Conservation (phyloP, 768 basidiomycete species). For the Kwoniella sp. region DNA sequence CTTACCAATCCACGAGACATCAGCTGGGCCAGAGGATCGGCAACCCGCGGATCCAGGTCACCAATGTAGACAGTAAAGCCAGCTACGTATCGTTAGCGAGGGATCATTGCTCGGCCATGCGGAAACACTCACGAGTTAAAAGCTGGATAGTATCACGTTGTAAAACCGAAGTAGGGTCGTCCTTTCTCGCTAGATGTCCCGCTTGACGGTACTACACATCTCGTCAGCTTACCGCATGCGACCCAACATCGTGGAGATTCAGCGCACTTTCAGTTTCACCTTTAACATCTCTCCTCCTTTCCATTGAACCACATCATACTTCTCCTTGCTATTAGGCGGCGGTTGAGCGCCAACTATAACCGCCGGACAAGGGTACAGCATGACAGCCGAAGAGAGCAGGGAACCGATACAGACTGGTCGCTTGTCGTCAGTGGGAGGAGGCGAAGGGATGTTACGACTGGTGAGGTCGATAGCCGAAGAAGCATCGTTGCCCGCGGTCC, state of each 20-base stretch:
- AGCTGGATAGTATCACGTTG: conserved; percentile 38
- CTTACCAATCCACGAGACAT: conserved; percentile 50
- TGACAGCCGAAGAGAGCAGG: conserved; percentile 32
- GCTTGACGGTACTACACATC: conserved; percentile 27
- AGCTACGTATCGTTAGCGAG: conserved; percentile 18
- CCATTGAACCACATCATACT: conserved; percentile 32
- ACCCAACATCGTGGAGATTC: neutral
- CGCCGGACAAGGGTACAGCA: conserved; percentile 45
- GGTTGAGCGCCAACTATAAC: conserved; percentile 35
- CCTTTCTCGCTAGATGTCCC: conserved; percentile 22
- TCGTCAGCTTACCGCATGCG: conserved; percentile 14
- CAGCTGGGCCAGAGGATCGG: conserved; percentile 27
- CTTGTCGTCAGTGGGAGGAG: conserved; percentile 25
- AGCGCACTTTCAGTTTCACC: conserved; percentile 51
- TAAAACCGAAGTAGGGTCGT: conserved; percentile 16
- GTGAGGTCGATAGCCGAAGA: conserved; percentile 28
- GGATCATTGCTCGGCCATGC: neutral
- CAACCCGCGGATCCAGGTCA: conserved; percentile 43
- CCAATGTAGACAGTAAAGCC: conserved; percentile 43
- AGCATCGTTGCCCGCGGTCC: conserved; percentile 4
- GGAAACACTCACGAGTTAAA: conserved; percentile 35
- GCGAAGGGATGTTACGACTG: conserved; percentile 17
- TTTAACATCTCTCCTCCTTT: conserved; percentile 41
- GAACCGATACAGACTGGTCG: conserved; percentile 47
- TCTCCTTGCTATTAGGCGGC: conserved; percentile 24